phyloP scores from a whole-genome alignment of 73 alveolate species.

The Blepharisma japonicum region DNA sequence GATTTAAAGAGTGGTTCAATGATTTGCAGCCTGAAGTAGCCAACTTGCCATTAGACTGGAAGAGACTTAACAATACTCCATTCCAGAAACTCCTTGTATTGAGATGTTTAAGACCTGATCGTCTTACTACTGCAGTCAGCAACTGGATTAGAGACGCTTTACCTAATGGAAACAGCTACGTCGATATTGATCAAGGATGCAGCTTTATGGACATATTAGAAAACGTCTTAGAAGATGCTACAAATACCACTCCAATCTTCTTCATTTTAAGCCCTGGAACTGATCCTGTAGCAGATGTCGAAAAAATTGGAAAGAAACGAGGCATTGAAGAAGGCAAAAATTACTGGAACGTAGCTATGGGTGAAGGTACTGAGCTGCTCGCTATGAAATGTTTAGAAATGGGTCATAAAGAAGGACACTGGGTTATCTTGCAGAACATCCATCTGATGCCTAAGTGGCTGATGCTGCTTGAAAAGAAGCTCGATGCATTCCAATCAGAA shows the following conservation, averaged over 20 bases:
- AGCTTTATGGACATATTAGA: conserved; percentile 86
- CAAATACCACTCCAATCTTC: conserved; percentile 99
- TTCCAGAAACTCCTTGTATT: conserved; percentile 98
- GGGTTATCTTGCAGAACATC: conserved; percentile 99
- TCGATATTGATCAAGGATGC: conserved; percentile 87
- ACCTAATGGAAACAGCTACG: conserved; percentile 76
- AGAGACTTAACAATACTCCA: conserved; percentile 95
- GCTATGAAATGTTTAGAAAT: conserved; percentile 97
- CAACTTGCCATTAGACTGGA: conserved; percentile 99
- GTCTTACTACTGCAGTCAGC: conserved; percentile 96
- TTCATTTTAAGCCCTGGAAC: conserved; percentile 99
- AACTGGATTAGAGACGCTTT: conserved; percentile 91
- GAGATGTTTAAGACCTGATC: conserved; percentile 98
- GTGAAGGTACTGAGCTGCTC: conserved; percentile 97
- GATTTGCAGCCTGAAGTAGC: conserved; percentile 98
- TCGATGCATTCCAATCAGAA: conserved; percentile 92
- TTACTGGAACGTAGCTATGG: conserved; percentile 98
- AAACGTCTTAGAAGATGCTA: conserved; percentile 92
- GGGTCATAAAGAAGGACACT: conserved; percentile 99
- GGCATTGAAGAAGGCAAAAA: conserved; percentile 89
- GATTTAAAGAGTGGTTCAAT: conserved; percentile 99
- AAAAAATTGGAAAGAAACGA: conserved; percentile 80
- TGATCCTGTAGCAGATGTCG: conserved; percentile 99
- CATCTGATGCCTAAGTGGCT: conserved; percentile 99
- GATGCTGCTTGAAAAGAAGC: conserved; percentile 92